A percentile compares a stretch with the other conserved stretches of the same genome.
These are phyloP conservation scores for Verticillium klebahnii DNA, from an alignment of 2,329 filamentous ascomycete species.

Conservation along the genomic window DNA sequence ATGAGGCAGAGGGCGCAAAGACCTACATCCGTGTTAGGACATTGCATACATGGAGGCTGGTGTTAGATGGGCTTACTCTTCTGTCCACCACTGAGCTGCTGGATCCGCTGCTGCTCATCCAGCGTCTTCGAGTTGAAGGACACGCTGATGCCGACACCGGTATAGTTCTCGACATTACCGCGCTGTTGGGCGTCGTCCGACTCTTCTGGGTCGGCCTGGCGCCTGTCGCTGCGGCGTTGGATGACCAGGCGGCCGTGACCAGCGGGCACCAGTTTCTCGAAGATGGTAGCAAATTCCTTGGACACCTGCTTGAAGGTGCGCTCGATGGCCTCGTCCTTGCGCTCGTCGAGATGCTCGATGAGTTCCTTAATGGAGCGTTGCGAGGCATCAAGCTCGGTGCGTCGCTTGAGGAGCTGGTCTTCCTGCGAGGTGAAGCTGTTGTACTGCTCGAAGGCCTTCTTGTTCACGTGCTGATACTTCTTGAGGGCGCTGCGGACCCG, in stretches of 20 bases:
- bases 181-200: constrained; percentile 65
- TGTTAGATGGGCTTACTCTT: constrained; percentile 65
- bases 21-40: constrained; percentile 44
- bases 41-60: neutral
- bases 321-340: constrained; percentile 97
- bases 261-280: constrained; percentile 90
- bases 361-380: constrained; percentile 87
- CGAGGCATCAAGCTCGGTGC: constrained; percentile 81
- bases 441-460: constrained; percentile 99
- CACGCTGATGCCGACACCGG: constrained; percentile 91
- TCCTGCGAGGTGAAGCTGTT: constrained; percentile 94
- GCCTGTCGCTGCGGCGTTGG: constrained; percentile 78
- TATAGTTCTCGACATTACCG: constrained; percentile 86
- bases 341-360: constrained; percentile 85
- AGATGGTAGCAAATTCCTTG: constrained; percentile 86
- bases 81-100: constrained; percentile 94
- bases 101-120: constrained; percentile 96
- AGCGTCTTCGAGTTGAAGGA: constrained; percentile 96
- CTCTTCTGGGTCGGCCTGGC: constrained; percentile 51
- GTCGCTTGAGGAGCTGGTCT: constrained; percentile 77
- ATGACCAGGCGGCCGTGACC: constrained; percentile 90
- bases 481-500: constrained; percentile 91
- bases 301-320: constrained; percentile 98
- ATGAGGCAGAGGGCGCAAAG: constrained; percentile 95
- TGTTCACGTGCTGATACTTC: constrained; percentile 98